Base-by-base conservation (phyloP, 257 asterid species). In the Gentiana macrophylla region DNA sequence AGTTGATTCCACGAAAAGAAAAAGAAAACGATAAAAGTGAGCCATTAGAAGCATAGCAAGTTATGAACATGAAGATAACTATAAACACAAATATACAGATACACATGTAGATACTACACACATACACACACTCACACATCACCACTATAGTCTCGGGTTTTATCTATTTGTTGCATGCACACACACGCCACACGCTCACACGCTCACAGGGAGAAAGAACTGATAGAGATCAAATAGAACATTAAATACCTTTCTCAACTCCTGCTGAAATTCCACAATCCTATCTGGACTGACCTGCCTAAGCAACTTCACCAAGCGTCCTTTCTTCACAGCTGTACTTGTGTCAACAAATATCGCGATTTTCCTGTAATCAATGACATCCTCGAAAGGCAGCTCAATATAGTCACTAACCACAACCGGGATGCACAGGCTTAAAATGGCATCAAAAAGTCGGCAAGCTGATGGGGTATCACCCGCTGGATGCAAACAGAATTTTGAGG, bases 391-490 rank as follows among this genome's bases (percentile, higher is more conserved):
- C 79, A 92, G 68, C 80, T 92, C 99, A 58, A 92, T 77, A 69
- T 71, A 75, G 71, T 92, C 95, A 3, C 99, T 92, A 59, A 88
- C 82, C 34, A 92, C 83, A 32, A 88, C 97, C n/a, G 99, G 99
- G 54, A 85, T 72, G 50, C 97, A 92, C 75, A 85, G 76, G 76
- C 99, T 92, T 76, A 88, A 93, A 49, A 92, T 83, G 57, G 99
- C 97, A 72, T 92, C 97, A 78, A 88, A 92, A 58, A 92, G 95
- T 56, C 99, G 78, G 68, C 99, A 92, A 70, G 99, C 97, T 59
- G 97, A 92, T 67, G 97, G 99, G 72, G 99, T 88, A 75, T 92
- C 99, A 13, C 99, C 99, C 67, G 99, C 99, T 37, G 99, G 99
- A 77, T 92, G 99, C 62, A 92, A 71, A 63, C 99, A 92, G 72